phyloP scores from a whole-genome alignment of 169 alveolate genomes.

The Cryptosporidium baileyi region DNA sequence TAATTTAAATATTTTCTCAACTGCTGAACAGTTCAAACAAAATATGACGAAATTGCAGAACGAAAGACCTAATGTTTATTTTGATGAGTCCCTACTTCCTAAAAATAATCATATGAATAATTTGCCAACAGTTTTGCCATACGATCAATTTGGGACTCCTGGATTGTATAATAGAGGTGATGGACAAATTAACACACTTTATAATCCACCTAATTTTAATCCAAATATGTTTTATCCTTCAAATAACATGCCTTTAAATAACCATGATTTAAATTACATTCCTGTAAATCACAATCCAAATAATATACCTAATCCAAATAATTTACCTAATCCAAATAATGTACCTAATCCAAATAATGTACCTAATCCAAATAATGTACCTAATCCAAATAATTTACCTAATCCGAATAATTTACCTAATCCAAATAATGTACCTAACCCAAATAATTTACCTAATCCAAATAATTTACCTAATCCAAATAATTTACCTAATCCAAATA shows the following conservation, averaged over 20 bases:
- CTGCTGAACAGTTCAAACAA: conserved; percentile 52
- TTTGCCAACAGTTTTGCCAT: conserved; percentile 19
- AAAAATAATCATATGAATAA: not conserved
- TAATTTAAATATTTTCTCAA: conserved; percentile 32
- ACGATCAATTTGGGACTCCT: conserved; percentile 52
- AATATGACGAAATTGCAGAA: conserved; percentile 12
- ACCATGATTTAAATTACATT: not conserved
- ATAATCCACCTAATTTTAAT: not conserved
- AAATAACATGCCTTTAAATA: not conserved
- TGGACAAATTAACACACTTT: not conserved
- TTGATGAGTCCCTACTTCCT: conserved; percentile 42
- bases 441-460: not conserved
- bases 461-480: not conserved
- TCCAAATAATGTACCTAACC: not conserved
- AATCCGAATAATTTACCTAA: no score
- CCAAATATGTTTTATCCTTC: conserved; percentile 5
- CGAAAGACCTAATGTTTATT: conserved; percentile 38
- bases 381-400: no score
- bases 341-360: no score
- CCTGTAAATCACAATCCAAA: not conserved
- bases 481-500: not conserved
- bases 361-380: no score
- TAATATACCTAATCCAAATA: no score
- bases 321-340: no score
- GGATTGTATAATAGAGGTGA: not conserved